Conservation (phyloP, 495 filamentous ascomycete species). For the Annulohypoxylon maeteangense region DNA sequence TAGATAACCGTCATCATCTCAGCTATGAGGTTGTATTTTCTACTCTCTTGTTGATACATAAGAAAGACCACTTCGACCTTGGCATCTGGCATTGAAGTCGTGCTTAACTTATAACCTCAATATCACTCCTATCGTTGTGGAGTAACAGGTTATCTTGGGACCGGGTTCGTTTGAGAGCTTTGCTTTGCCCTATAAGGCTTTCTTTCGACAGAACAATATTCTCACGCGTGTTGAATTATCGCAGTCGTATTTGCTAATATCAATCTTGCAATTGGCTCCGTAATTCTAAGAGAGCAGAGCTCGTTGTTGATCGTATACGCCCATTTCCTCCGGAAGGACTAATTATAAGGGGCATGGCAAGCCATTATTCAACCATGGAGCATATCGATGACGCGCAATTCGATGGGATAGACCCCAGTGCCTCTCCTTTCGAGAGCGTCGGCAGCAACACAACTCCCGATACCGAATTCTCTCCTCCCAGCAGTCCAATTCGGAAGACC, state of each 20-base stretch:
- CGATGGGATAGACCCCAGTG: constrained; percentile 51
- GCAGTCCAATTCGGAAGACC: constrained; percentile 54
- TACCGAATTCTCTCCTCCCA: constrained; percentile 63
- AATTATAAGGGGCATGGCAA: constrained; percentile 2
- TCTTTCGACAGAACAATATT: constrained; percentile 12
- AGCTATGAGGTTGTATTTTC: constrained; percentile 33
- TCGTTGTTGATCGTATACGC: constrained; percentile 24
- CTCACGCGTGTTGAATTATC: constrained; percentile 2
- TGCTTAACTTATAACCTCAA: constrained; percentile 37
- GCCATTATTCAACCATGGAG: constrained; percentile 29
- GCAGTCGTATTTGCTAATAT: neutral
- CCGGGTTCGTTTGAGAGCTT: constrained; percentile 29
- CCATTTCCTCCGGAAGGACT: constrained; percentile 1
- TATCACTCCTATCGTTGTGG: constrained; percentile 28
- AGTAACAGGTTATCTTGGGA: constrained; percentile 32
- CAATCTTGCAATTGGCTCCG: neutral
- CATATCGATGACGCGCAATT: constrained; percentile 43
- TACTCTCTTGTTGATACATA: constrained; percentile 30
- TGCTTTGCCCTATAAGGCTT: constrained; percentile 31
- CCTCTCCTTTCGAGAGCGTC: constrained; percentile 53
- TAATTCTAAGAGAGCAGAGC: neutral
- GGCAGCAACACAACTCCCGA: constrained; percentile 59
- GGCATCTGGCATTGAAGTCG: constrained; percentile 19
- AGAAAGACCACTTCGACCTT: constrained; percentile 23
- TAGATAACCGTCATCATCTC: constrained; percentile 26